These are phyloP conservation scores for Solidago caesia DNA, from an alignment of 129 eudicot species.

Conservation along the genomic window DNA sequence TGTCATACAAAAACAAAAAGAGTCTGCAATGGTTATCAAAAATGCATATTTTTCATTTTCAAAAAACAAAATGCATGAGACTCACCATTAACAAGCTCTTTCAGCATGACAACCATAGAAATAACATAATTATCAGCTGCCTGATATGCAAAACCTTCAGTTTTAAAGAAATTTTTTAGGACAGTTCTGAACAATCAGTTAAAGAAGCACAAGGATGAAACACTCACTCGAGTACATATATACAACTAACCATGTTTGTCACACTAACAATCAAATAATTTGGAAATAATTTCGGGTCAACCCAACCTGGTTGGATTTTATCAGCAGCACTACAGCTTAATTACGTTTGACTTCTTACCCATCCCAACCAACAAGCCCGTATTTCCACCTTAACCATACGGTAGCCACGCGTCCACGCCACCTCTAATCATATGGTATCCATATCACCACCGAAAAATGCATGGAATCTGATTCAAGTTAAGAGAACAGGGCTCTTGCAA, in stretches of 20 bases:
- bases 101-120: slow-evolving; percentile 44
- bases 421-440: slow-evolving; percentile 3
- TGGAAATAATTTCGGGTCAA: neutral
- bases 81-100: slow-evolving; percentile 41
- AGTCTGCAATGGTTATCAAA: too few species aligned
- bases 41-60: slow-evolving; percentile 1
- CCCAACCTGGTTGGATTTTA: neutral
- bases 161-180: slow-evolving; percentile 66
- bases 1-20: slow-evolving; percentile 2
- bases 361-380: neutral
- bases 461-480: neutral
- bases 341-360: neutral
- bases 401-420: neutral
- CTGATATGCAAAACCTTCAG: slow-evolving; percentile 50
- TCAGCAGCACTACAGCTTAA: neutral
- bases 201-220: slow-evolving; percentile 35
- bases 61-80: neutral
- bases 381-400: too few species aligned
- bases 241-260: neutral
- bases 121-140: slow-evolving; percentile 61
- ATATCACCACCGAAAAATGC: neutral
- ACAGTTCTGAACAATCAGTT: slow-evolving; percentile 83
- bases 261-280: neutral
- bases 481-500: neutral
- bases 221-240: slow-evolving; percentile 8